Percentiles rank a stretch among this genome's conserved stretches.
These are phyloP conservation scores for Starmera amethionina DNA, from an alignment of 805 yeast species.

Conservation along the genomic window DNA sequence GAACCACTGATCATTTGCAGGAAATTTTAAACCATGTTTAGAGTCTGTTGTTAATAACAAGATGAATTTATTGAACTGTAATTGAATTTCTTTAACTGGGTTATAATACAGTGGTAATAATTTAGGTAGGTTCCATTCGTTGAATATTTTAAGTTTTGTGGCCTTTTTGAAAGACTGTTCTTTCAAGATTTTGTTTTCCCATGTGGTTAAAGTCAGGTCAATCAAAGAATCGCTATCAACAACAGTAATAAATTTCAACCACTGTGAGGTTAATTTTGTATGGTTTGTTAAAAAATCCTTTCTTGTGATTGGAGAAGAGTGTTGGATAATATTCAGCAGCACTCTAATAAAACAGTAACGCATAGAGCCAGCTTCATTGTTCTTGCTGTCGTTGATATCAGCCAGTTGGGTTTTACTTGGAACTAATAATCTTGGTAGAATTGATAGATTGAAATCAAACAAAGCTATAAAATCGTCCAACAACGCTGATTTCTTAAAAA, in stretches of 20 bases:
- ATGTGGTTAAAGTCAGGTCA: conserved; percentile 30
- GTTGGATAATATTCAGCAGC: conserved; percentile 42
- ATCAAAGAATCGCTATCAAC: conserved; percentile 41
- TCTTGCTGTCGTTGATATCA: conserved; percentile 23
- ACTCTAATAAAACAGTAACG: conserved; percentile 53
- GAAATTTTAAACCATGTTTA: conserved; percentile 34
- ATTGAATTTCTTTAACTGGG: conserved; percentile 25
- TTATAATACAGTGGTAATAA: conserved; percentile 42
- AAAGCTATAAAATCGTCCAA: conserved; percentile 48
- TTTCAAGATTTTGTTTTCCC: conserved; percentile 40
- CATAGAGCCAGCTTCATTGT: conserved; percentile 31
- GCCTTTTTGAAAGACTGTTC: conserved; percentile 57
- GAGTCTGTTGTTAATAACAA: conserved; percentile 38
- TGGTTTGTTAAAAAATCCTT: conserved; percentile 52
- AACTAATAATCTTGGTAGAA: conserved; percentile 49
- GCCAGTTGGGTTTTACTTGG: conserved; percentile 41
- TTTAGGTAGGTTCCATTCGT: conserved; percentile 62
- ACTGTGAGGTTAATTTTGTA: conserved; percentile 48
- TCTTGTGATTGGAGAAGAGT: conserved; percentile 45
- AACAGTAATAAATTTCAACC: conserved; percentile 54
- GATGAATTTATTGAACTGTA: conserved; percentile 36
- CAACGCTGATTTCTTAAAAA: conserved; percentile 37
- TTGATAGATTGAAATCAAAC: conserved; percentile 59
- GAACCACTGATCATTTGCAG: conserved; percentile 45
- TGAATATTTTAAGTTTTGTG: conserved; percentile 66